Evolutionary conservation across 331 rosid genomes (phyloP), one percentile per base, ranked within the genome.

Genomic region (Cucumis variabilis): DNA sequence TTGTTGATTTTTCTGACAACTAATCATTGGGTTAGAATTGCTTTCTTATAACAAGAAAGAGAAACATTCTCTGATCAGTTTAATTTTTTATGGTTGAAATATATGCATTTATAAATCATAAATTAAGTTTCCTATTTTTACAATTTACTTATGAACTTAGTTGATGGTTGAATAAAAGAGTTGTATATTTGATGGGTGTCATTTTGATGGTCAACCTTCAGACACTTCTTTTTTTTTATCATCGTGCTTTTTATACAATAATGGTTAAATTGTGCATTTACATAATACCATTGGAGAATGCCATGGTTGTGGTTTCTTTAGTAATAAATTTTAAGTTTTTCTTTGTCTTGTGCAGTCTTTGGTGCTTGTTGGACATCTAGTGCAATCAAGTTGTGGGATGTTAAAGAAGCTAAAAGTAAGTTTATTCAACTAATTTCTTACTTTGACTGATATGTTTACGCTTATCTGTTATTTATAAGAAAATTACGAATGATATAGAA

Each of bases 331-430:
- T 86, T 60, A 67, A 51, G 55, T 77, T 82, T 58, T 37, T 84
- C 53, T 60, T 62, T 28, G 63, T 58, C 13, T 66, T 79, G 30
- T 88, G 92, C 96, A 94, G 94, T 89, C 86, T 86, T 90, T 97
- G 87, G 98, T 97, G 88, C 98, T 97, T 85, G 98, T 89, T 65
- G 98, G 99, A 89, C 98, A 4, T 91, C 91, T 66, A 98, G 99
- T 37, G 94, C 90, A 87, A 95, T 94, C 76, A 97, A 95, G 91
- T 95, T 94, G 72, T 97, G 99, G 99, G 99, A 95, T 92, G 87
- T 97, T 92, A 96, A 95, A 93, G 98, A 97, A 91, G 92, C 94
- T 86, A 97, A 97, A 93, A 95, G 99, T 97, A 91, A 89, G 99
- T 91, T 87, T n/a, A n/a, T n/a, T n/a, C n/a, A n/a, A n/a, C n/a